phyloP scores from a whole-genome alignment of 345 rosid genomes.

The Syzygium jambos region DNA sequence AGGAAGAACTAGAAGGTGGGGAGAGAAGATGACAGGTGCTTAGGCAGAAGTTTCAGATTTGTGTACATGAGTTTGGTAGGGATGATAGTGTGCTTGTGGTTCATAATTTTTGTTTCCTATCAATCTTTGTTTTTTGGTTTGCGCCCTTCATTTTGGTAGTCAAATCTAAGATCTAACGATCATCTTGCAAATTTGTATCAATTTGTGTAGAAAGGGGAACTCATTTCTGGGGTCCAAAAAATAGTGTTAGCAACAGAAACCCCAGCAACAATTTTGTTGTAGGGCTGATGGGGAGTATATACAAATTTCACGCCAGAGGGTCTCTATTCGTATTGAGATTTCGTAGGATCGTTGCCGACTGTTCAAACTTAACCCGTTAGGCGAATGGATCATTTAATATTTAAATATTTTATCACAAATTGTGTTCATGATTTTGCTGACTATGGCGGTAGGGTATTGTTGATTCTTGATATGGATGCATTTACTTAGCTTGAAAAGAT shows the following conservation, averaged over 20 bases:
- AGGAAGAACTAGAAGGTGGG: constrained; percentile 77
- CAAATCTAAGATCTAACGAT: background rate
- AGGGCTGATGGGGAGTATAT: background rate
- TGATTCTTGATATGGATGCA: background rate
- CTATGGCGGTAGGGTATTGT: background rate
- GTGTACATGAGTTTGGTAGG: background rate
- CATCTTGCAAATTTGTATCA: background rate
- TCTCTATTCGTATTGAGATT: background rate
- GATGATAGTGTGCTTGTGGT: background rate
- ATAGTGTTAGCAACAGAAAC: background rate
- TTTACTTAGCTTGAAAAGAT: background rate
- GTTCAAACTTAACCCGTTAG: too few relatives aligned
- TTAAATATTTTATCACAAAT: too few relatives aligned
- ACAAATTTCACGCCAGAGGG: background rate
- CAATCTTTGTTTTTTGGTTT: background rate
- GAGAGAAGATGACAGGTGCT: constrained; percentile 19
- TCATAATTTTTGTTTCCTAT: background rate
- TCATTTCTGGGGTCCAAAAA: background rate
- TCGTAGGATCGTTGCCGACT: too few relatives aligned
- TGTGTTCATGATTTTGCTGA: background rate
- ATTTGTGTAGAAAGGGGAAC: background rate
- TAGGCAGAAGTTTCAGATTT: background rate
- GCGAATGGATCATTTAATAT: too few relatives aligned
- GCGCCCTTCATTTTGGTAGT: background rate
- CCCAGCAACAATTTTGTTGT: background rate